Evolutionary conservation across 805 yeast genomes (phyloP), one percentile per base, ranked within the genome.

Genomic region (Blastobotrys peoriensis): DNA sequence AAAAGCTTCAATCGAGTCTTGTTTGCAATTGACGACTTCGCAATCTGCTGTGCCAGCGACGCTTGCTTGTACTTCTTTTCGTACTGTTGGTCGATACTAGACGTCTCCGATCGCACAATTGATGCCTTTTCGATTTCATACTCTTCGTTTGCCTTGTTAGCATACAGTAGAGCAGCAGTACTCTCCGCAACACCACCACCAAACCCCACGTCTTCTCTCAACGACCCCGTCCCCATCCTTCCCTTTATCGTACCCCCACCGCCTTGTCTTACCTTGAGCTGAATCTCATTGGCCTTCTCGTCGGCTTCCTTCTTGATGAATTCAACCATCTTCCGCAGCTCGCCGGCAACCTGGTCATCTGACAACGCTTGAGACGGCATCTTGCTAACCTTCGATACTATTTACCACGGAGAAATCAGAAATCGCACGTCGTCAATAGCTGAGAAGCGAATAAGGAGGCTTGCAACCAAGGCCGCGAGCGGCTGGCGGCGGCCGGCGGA

Each of bases 251-350:
- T n/a, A 5, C 22, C 16, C 36, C 8, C 25, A 15, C 22, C 15
- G n/a, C n/a, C n/a, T n/a, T 33, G 35, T 53, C 66, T 16, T 44
- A 66, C 70, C 73, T 93, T 94, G 60, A 93, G 74, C 64, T 76
- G 81, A 62, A 93, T 88, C 69, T 93, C 99, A 66, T 86, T 86
- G 55, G 98, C 96, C 72, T 93, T 93, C 68, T 93, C 99, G 61
- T 89, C 95, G 33, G 99, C 99, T 72, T 93, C 99, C 78, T 91
- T 93, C 71, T 84, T 86, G 77, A 93, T 93, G 81, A 93, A 93
- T 63, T 94, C 89, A 65, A 91, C 95, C 97, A 93, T 93, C 75
- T 93, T 93, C 66, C 82, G 81, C 68, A 93, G 85, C 74, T 93
- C 98, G 58, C 87, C 87, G 62, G 84, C 88, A 62, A 71, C 76